Conservation (phyloP, 140 eudicot genomes). For the Flaveria floridana region DNA sequence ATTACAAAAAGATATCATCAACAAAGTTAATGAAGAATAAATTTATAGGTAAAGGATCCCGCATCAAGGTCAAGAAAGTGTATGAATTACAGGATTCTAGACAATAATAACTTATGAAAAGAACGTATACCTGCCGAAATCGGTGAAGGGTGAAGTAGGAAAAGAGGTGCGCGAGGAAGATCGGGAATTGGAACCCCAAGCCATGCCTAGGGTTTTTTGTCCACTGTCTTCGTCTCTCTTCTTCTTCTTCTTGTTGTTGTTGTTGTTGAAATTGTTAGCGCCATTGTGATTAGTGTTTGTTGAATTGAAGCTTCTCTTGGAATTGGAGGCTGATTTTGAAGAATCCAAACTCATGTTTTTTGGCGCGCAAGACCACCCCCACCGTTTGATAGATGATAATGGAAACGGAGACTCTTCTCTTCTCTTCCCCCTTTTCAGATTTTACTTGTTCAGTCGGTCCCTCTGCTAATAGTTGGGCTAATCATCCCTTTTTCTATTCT, state of each 20-base stretch:
- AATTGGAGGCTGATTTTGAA: slow-evolving; percentile 30
- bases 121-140: slow-evolving; percentile 60
- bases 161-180: slow-evolving; percentile 65
- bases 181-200: slow-evolving; percentile 83
- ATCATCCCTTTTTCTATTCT: no score
- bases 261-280: slow-evolving; percentile 17
- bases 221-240: slow-evolving; percentile 29
- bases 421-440: neutral
- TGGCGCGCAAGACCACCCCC: slow-evolving; percentile 25
- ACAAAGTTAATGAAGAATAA: neutral
- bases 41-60: neutral
- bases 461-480: no score
- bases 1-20: neutral
- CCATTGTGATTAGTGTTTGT: slow-evolving; percentile 35
- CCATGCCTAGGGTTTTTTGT: slow-evolving; percentile 94
- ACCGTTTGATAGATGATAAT: neutral
- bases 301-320: slow-evolving; percentile 64
- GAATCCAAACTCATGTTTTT: slow-evolving; percentile 54
- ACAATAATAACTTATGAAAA: no score
- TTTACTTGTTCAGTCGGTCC: neutral
- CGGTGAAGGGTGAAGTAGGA: slow-evolving; percentile 72
- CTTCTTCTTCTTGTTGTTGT: slow-evolving; percentile 49
- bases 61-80: no score
- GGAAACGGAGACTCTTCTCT: neutral
- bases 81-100: neutral